Conservation (phyloP, 192 early-diverging fungal genomes). For the Obelidium mucronatum region DNA sequence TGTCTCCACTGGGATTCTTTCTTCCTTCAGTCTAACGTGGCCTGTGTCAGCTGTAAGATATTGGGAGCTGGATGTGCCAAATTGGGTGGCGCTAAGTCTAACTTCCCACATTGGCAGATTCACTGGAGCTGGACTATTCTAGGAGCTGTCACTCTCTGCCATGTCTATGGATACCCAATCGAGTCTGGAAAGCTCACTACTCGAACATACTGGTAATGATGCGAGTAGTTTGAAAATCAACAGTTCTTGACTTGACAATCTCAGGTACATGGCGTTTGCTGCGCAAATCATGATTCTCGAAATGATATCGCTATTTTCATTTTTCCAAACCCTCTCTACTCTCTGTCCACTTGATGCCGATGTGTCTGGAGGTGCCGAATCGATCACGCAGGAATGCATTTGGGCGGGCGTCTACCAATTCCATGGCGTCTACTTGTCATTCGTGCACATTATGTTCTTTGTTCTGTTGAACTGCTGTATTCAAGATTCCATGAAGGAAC, state of each 20-base stretch:
- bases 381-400: slow-evolving; percentile 8
- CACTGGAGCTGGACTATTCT: slow-evolving; percentile 32
- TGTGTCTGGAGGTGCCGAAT: neutral
- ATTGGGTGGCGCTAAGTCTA: no score
- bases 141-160: slow-evolving; percentile 14
- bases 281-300: neutral
- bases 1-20: slow-evolving; percentile 13
- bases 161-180: neutral
- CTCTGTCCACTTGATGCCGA: neutral
- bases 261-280: slow-evolving; percentile 21
- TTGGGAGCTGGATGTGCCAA: neutral
- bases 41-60: neutral
- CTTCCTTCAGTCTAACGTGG: slow-evolving; percentile 14
- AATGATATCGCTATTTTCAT: neutral
- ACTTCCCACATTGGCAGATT: neutral
- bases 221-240: no score
- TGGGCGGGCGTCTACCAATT: slow-evolving; percentile 32
- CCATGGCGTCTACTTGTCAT: slow-evolving; percentile 27
- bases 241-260: neutral
- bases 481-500: slow-evolving; percentile 13
- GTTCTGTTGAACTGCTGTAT: slow-evolving; percentile 34
- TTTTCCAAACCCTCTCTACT: neutral
- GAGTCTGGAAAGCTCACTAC: neutral
- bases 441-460: slow-evolving; percentile 34
- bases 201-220: slow-evolving; percentile 4